phyloP scores from a whole-genome alignment of 345 rosid genomes.

The Eucalyptus guilfoylei region DNA sequence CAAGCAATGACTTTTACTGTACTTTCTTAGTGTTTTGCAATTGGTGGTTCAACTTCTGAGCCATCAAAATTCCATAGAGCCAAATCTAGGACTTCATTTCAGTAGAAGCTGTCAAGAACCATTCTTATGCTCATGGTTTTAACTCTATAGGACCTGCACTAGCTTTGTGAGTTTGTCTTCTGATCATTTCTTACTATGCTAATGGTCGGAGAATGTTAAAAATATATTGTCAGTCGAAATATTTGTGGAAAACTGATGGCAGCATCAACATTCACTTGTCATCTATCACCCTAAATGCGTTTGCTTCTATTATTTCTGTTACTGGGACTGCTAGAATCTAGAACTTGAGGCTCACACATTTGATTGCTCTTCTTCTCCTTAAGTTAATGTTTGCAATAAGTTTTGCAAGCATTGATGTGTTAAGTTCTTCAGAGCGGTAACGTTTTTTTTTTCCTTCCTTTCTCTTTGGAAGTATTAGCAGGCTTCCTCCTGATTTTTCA shows the following conservation, averaged over 20 bases:
- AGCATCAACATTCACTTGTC: not conserved
- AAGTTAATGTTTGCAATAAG: not conserved
- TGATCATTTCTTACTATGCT: not conserved
- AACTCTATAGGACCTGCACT: not conserved
- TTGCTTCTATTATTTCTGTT: not conserved
- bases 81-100: not conserved
- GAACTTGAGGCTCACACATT: not conserved
- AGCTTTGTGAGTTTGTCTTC: not conserved
- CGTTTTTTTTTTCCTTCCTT: not conserved
- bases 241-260: not conserved
- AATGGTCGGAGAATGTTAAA: not conserved
- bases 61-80: not conserved
- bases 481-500: not conserved
- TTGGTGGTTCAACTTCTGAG: not conserved
- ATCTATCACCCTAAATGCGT: not conserved
- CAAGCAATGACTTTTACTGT: not conserved
- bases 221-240: not conserved
- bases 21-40: not conserved
- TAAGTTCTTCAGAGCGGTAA: not conserved
- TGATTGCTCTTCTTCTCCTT: not conserved
- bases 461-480: not conserved
- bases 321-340: not conserved
- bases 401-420: not conserved
- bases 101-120: not conserved
- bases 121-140: not conserved